Evolutionary conservation across 352 stramenopile genomes (phyloP).

Genomic region (Plasmopara muralis): DNA sequence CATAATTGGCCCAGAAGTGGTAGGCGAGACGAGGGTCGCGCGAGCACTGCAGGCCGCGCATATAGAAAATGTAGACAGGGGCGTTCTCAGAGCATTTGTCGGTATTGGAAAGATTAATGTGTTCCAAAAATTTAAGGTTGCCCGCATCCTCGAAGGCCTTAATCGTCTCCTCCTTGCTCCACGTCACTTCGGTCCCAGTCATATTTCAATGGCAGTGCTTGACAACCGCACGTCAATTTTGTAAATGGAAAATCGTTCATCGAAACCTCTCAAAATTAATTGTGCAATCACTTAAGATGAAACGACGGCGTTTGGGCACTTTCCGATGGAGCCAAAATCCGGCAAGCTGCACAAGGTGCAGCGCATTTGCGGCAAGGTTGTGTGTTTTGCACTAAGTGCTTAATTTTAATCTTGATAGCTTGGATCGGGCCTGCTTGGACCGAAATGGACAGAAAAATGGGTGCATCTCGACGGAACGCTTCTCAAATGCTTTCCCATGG

Average conservation of each 20-base stretch:
- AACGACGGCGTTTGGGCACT: neutral
- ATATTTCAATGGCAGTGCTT: conserved; percentile 13
- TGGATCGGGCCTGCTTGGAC: conserved; percentile 43
- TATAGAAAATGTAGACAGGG: conserved; percentile 53
- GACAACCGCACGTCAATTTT: too few relatives aligned
- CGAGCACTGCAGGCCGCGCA: conserved; percentile 54
- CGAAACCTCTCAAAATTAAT: neutral
- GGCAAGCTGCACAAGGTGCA: conserved; percentile 59
- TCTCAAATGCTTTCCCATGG: conserved; percentile 75
- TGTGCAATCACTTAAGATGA: neutral
- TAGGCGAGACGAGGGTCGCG: conserved; percentile 57
- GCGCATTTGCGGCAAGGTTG: neutral
- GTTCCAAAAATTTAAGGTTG: conserved; percentile 68
- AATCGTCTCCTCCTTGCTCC: conserved; percentile 44
- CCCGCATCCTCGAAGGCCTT: conserved; percentile 42
- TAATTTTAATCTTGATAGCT: conserved; percentile 24
- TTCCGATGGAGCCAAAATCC: neutral
- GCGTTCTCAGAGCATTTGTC: conserved; percentile 43
- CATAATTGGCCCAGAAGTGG: conserved; percentile 68
- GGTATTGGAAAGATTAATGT: conserved; percentile 63
- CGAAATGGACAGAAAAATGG: conserved; percentile 80
- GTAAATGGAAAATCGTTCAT: too few relatives aligned
- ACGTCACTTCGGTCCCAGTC: conserved; percentile 24
- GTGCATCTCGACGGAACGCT: conserved; percentile 60
- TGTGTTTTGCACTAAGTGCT: neutral